Base-by-base conservation (phyloP, 1,139 yeast genomes). In the Arxiozyma heterogenica region DNA sequence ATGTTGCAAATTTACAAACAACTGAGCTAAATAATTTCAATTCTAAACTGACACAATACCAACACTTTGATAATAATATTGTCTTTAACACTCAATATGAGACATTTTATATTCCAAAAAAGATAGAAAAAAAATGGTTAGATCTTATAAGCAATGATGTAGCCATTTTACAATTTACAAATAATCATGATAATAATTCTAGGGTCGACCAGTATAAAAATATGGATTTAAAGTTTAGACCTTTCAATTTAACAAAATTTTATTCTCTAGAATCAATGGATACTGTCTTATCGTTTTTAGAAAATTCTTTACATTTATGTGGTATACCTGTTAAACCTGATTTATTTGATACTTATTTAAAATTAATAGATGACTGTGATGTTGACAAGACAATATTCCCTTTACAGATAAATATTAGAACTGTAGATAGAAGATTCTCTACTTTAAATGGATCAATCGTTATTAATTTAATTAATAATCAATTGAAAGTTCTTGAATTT, bases 401-500 rank as follows among this genome's bases (percentile, higher is more conserved):
- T 0, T 62, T 76, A 1, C 67, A 71, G 6, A 73, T 79, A 34
- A 71, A 73, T 20, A 67, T 80, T 18, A 73, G 69, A 44, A 73
- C 77, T 0, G 63, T 69, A 11, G 86, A 82, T 60, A 70, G 79
- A 44, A 73, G 77, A 42, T 76, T 75, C 52, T 69, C 74, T 59
- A 72, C 70, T 1, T 64, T 83, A 34, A 64, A 72, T 22, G 86
- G 88, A 12, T 34, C 70, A 25, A 73, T 82, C 43, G 71, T 70
- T 45, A 73, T 82, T 23, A 64, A 34, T 4, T 65, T 68, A 50
- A 65, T 75, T 39, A 73, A 65, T 38, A 63, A 71, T 12, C 59
- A 66, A 6, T 67, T 77, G 51, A 73, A 77, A 55, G 73, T 71
- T 45, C 73, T 83, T 1, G 79, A 77, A 53, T 82, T 83, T 61